Evolutionary conservation across 1,284 basidiomycete genomes (phyloP).

Genomic region (Microbotryum lychnidis-dioicae): DNA sequence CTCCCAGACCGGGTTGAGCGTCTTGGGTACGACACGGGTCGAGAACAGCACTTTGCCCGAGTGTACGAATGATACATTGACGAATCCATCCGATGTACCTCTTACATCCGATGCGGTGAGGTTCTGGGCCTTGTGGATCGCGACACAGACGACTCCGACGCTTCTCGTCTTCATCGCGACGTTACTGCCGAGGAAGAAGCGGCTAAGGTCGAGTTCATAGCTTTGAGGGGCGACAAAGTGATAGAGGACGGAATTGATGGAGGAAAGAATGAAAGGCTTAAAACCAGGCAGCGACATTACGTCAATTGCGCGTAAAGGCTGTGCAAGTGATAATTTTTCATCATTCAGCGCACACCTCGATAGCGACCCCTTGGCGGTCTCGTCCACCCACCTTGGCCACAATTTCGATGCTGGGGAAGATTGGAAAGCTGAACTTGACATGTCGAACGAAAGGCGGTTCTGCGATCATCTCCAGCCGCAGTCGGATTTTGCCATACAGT

Average conservation of each 20-base stretch:
- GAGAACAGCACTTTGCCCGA: slow-evolving; percentile 9
- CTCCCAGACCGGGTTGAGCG: slow-evolving; percentile 15
- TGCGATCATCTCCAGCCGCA: slow-evolving; percentile 5
- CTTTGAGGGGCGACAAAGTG: slow-evolving; percentile 4
- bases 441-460: slow-evolving; percentile 9
- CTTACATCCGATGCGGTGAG: not conserved
- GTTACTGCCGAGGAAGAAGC: slow-evolving; percentile 8
- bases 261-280: not conserved
- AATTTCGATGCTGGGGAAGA: slow-evolving; percentile 1
- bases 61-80: slow-evolving; percentile 3
- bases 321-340: not conserved
- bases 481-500: not conserved
- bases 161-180: slow-evolving; percentile 7
- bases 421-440: slow-evolving; percentile 3
- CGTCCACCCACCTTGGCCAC: not conserved
- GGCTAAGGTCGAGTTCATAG: slow-evolving; percentile 1
- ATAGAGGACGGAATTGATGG: slow-evolving; percentile 1
- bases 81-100: slow-evolving; percentile 4
- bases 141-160: slow-evolving; percentile 14
- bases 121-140: slow-evolving; percentile 7
- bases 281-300: slow-evolving; percentile 1
- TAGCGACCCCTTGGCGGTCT: not conserved
- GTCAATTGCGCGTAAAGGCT: not conserved
- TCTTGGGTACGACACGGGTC: not conserved
- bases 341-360: too few species aligned